These are phyloP conservation scores for Gracilaria domingensis DNA, from an alignment of 23 red algal genomes.

Conservation along the genomic window DNA sequence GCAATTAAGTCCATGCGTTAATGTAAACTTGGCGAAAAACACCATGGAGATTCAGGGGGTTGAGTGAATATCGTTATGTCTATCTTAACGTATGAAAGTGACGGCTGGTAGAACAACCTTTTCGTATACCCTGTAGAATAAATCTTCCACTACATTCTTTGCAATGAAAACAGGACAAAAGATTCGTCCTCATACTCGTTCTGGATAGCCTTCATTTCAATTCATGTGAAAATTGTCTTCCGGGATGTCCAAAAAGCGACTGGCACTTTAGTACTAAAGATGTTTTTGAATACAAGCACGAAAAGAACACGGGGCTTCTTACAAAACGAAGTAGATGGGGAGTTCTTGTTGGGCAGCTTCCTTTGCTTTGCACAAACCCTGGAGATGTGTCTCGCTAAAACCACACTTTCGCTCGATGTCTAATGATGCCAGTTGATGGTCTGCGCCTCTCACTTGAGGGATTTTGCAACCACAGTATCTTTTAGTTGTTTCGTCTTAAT, in stretches of 20 bases:
- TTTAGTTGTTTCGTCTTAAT: slow-evolving; percentile 86
- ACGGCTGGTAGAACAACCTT: neutral
- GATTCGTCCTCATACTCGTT: no score
- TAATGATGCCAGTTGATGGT: neutral
- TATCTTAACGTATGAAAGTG: neutral
- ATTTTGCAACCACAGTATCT: slow-evolving; percentile 88
- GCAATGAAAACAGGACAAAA: no score
- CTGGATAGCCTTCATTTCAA: neutral
- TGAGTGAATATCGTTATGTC: neutral
- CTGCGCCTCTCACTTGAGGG: slow-evolving; percentile 42
- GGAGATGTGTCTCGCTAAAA: neutral
- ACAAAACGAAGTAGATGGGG: neutral
- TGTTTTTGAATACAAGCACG: neutral
- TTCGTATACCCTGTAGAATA: neutral
- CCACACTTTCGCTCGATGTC: neutral
- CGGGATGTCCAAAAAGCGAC: neutral
- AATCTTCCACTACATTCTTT: no score
- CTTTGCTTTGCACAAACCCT: neutral
- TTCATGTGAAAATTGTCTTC: neutral
- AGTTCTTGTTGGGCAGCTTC: neutral
- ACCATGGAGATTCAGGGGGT: neutral
- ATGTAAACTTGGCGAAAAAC: neutral
- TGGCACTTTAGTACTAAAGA: neutral
- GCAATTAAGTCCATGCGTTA: neutral
- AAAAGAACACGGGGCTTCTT: neutral